A percentile compares a stretch with the other conserved stretches of the same genome.
phyloP scores from a whole-genome alignment of 345 rosid genomes.

The Aethionema arabicum region DNA sequence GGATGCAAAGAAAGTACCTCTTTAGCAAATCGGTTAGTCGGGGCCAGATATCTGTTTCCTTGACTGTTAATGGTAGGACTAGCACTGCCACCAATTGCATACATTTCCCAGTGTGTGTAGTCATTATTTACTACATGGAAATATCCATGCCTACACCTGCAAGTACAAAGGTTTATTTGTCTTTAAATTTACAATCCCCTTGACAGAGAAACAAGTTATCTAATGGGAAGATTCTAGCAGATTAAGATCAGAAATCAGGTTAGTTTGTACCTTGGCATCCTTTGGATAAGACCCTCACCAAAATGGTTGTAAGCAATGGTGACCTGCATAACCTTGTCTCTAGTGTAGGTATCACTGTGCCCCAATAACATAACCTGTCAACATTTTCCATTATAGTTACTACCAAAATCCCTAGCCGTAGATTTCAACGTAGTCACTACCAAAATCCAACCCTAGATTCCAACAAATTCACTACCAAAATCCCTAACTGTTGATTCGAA shows the following conservation, averaged over 20 bases:
- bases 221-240: background rate
- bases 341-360: slow-evolving; percentile 88
- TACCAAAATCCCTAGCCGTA: background rate
- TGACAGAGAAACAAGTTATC: background rate
- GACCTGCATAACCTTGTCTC: slow-evolving; percentile 93
- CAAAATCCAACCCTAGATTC: background rate
- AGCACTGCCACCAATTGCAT: slow-evolving; percentile 99
- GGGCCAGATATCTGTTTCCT: slow-evolving; percentile 92
- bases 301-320: slow-evolving; percentile 98
- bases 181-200: background rate
- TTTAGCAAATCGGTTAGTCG: slow-evolving; percentile 66
- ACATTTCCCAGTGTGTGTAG: slow-evolving; percentile 99
- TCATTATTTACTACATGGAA: slow-evolving; percentile 99
- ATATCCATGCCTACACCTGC: slow-evolving; percentile 95
- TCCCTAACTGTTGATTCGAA: background rate
- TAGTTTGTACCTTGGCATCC: slow-evolving; percentile 83
- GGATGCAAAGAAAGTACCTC: slow-evolving; percentile 45
- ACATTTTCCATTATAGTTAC: background rate
- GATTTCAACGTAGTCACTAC: background rate
- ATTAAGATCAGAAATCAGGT: too few species aligned
- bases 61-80: slow-evolving; percentile 97
- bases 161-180: background rate
- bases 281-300: slow-evolving; percentile 97
- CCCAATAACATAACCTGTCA: slow-evolving; percentile 91
- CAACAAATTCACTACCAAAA: background rate